phyloP scores from a whole-genome alignment of 129 eudicot genomes.

The Flaveria trinervia region DNA sequence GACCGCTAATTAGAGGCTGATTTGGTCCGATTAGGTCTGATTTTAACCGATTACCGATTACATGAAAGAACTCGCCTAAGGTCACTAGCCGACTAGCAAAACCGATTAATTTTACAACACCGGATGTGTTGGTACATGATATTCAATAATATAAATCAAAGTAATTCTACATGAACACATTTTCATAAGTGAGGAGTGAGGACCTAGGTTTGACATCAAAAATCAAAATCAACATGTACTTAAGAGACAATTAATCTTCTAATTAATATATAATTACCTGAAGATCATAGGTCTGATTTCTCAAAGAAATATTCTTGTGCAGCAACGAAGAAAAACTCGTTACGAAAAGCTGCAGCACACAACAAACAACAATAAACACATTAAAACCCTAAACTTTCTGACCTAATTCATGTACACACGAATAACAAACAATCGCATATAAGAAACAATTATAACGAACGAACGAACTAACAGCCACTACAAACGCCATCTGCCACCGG shows the following conservation, averaged over 20 bases:
- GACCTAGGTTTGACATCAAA: slow-evolving; percentile 1
- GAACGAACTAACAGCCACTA: slow-evolving; percentile 53
- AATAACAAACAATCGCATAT: slow-evolving; percentile 10
- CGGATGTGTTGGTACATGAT: no score
- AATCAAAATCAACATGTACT: background rate
- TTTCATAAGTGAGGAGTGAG: background rate
- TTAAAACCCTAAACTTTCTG: background rate
- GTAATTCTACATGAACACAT: slow-evolving; percentile 6
- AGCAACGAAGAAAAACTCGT: slow-evolving; percentile 51
- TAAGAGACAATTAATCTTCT: background rate
- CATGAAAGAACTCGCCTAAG: no score
- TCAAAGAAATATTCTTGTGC: slow-evolving; percentile 58
- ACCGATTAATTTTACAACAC: no score
- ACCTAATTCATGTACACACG: background rate
- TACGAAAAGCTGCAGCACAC: slow-evolving; percentile 56
- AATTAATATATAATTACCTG: slow-evolving; percentile 46
- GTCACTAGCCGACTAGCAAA: no score
- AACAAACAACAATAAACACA: background rate
- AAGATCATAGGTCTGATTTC: slow-evolving; percentile 49
- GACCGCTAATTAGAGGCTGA: no score
- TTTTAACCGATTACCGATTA: no score
- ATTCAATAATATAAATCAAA: background rate
- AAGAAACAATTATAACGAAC: background rate
- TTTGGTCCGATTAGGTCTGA: no score
- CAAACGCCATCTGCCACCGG: slow-evolving; percentile 60